Evolutionary conservation across 164 flowering plant genomes (phyloP), one percentile per base, ranked within the genome.

Genomic region (Kalanchoe fedtschenkoi): DNA sequence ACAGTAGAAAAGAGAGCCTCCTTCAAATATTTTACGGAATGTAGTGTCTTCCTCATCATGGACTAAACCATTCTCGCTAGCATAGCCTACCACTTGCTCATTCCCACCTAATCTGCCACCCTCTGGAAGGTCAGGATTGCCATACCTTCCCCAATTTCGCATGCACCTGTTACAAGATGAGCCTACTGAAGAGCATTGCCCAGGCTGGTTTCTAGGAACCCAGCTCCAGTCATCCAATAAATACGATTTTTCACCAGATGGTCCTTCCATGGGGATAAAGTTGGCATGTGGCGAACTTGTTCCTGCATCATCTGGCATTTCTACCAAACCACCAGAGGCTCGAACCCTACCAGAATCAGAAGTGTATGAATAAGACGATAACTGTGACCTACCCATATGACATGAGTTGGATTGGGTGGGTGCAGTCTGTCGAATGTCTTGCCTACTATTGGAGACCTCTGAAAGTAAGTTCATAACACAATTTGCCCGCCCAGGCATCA

Each of bases 61-160:
- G 54, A 82, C 63, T 19, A 86, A 83, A 70, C 58, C 71, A 53
- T 75, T 76, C 37, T 76, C 82, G 65, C 72, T 77, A 58, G 71
- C 80, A 76, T 70, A 70, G 65, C 65, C 72, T 65, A 77, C 84
- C 22, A 80, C 80, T 67, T 82, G 87, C 69, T 86, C 80, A 69
- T 79, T 79, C n/a, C 87, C 91, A 21, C 91, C 97, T 62, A 76
- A 70, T 74, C 90, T 81, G 17, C 97, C 96, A 76, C 99, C 96
- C 95, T 96, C 89, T 55, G 95, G 76, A 70, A 87, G 77, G 63
- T 85, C 62, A 72, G 86, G 72, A 72, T 76, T 63, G 54, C 78
- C 75, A 74, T 81, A 81, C 75, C 85, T 76, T 64, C 84, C 90
- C 93, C 91, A 89, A 82, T 66, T 82, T 17, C 82, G 59, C 70